Evolutionary conservation across 1,139 yeast species (phyloP), one percentile per base, ranked within the genome.

Genomic region (Taphrina betulina): DNA sequence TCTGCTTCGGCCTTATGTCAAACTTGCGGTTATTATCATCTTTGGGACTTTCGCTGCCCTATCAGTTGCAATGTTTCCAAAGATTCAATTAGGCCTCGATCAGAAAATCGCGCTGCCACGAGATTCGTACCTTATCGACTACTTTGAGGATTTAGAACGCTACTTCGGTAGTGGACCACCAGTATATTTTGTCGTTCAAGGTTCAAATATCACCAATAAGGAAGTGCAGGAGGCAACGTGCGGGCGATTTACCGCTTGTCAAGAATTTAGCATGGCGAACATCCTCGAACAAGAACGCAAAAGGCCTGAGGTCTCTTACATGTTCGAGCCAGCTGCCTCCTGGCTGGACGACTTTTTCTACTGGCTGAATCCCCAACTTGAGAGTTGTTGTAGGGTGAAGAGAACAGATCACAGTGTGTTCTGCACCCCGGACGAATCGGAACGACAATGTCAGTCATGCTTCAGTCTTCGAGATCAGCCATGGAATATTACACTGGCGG

Each of bases 291-390:
- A 87, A 67, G 98, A 92, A 66, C 78, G 85, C 57, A 80, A 82
- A 61, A 72, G 96, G 45, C 74, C 82, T 0, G 73, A 78, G 1
- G 65, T 73, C 5, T 83, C 94, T 0, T 83, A 84, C 10, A 76
- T 92, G 44, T 77, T 79, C 1, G 94, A 86, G 50, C 96, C 97
- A 0, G 79, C 88, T 1, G 82, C 96, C 1, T 84, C 85, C 64
- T 92, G 97, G 97, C 73, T 89, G 53, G 98, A 92, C 69, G 97
- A 92, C 66, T 90, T 81, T 67, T 75, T 92, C 61, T 78, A 82
- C 46, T 92, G 94, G 85, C 72, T 90, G 60, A 89, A 89, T 66
- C 98, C 98, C 0, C 79, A 78, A 43, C 74, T 90, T 53, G 94
- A 84, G 62, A 85, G 85, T 63, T 92, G 98, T 69, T 92, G 97